These are phyloP conservation scores for Azolla pinnata DNA, from an alignment of 75 land plant species.

Conservation along the genomic window DNA sequence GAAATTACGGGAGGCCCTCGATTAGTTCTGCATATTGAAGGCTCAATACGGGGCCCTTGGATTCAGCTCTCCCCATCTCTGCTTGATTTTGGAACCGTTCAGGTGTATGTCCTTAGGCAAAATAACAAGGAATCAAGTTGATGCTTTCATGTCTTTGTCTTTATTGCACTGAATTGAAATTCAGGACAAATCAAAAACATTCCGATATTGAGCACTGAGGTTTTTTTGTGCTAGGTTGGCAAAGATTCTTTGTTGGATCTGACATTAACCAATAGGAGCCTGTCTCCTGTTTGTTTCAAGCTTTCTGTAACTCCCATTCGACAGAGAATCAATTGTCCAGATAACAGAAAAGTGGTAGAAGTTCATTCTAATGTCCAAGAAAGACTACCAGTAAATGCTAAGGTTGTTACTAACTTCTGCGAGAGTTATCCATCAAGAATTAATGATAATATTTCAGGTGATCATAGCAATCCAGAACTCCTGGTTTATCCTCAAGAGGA, in stretches of 20 bases:
- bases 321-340: neutral
- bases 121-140: neutral
- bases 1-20: constrained; percentile 2
- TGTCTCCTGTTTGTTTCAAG: neutral
- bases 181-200: neutral
- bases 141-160: too few relatives aligned
- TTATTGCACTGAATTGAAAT: too few relatives aligned
- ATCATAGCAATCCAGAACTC: too few relatives aligned
- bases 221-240: neutral
- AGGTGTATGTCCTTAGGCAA: neutral
- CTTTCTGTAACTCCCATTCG: neutral
- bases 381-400: neutral
- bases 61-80: neutral
- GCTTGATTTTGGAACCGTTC: neutral
- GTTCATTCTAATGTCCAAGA: neutral
- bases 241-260: neutral
- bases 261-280: neutral
- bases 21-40: neutral
- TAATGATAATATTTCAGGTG: too few relatives aligned
- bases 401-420: too few relatives aligned
- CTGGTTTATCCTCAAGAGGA: too few relatives aligned
- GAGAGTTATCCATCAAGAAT: too few relatives aligned
- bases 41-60: neutral
- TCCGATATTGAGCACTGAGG: neutral
- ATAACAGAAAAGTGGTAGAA: neutral